A percentile compares a stretch with the other conserved stretches of the same genome.
Conservation (phyloP, 768 basidiomycete genomes). For the Lentinula lateritia region DNA sequence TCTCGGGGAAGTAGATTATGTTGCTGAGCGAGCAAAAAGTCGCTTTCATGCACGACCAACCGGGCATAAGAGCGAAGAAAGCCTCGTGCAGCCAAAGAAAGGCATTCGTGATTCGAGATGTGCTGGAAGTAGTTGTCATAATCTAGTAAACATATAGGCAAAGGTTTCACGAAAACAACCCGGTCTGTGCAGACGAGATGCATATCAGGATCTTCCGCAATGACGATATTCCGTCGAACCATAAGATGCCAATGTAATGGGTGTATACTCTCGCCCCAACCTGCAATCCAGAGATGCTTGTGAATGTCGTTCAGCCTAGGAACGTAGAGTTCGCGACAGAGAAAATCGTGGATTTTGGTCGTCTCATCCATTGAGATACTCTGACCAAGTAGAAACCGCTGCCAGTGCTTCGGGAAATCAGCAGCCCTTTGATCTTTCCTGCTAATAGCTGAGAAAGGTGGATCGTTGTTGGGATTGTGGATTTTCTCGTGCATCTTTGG, state of each 20-base stretch:
- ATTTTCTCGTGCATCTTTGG: neutral
- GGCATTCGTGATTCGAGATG: neutral
- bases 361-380: neutral
- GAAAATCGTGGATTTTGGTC: neutral
- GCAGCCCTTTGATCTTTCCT: neutral
- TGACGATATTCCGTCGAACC: slow-evolving; percentile 7
- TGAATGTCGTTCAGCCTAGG: neutral
- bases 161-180: neutral
- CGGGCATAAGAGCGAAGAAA: neutral
- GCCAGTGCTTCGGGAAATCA: neutral
- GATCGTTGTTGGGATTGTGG: neutral
- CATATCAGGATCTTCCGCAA: slow-evolving; percentile 9
- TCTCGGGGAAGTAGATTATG: neutral
- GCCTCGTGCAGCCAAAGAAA: neutral
- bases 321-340: neutral
- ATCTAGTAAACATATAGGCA: neutral
- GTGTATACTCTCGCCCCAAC: slow-evolving; percentile 7
- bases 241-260: slow-evolving; percentile 11
- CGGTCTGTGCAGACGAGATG: neutral
- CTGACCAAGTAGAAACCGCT: neutral
- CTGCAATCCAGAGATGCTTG: slow-evolving; percentile 10
- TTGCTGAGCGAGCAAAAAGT: neutral
- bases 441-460: neutral
- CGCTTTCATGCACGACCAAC: neutral
- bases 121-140: neutral